These are phyloP conservation scores for Monosporozyma servazzii DNA, from an alignment of 805 yeast species.

Conservation along the genomic window DNA sequence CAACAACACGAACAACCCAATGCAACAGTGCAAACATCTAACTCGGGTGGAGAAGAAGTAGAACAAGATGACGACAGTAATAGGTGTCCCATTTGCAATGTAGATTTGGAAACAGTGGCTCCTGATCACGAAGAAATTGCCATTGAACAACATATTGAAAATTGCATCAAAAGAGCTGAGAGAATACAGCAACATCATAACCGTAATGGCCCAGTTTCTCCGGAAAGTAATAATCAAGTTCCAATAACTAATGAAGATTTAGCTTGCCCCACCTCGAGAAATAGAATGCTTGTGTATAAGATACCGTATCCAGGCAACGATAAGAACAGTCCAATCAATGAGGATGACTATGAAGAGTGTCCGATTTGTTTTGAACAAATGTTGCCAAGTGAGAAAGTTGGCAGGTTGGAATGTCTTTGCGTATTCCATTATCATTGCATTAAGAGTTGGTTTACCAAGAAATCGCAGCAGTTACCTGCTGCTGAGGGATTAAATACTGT, in stretches of 20 bases:
- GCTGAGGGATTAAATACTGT: conserved; percentile 4
- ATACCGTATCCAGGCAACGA: conserved; percentile 21
- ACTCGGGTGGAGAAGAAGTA: background rate
- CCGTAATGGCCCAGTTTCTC: conserved; percentile 31
- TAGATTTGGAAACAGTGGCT: conserved; percentile 2
- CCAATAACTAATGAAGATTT: conserved; percentile 8
- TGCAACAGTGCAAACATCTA: background rate
- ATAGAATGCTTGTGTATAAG: conserved; percentile 78
- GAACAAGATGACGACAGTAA: conserved; percentile 4
- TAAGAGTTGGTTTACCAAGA: conserved; percentile 80
- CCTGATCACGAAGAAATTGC: conserved; percentile 12
- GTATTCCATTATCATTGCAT: conserved; percentile 90
- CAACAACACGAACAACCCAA: background rate
- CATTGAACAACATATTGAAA: conserved; percentile 59
- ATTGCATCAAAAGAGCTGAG: conserved; percentile 54
- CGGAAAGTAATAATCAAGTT: conserved; percentile 3
- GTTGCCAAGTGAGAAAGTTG: conserved; percentile 78
- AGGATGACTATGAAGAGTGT: conserved; percentile 57
- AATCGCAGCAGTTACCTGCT: conserved; percentile 44
- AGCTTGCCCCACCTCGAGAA: conserved; percentile 23
- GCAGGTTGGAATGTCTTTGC: conserved; percentile 87
- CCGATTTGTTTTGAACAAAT: conserved; percentile 90
- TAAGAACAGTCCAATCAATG: background rate
- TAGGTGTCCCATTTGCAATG: conserved; percentile 35
- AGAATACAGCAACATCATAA: conserved; percentile 42